Evolutionary conservation across 805 yeast species (phyloP).

Genomic region (Saccharomycopsis synnaedendra): DNA sequence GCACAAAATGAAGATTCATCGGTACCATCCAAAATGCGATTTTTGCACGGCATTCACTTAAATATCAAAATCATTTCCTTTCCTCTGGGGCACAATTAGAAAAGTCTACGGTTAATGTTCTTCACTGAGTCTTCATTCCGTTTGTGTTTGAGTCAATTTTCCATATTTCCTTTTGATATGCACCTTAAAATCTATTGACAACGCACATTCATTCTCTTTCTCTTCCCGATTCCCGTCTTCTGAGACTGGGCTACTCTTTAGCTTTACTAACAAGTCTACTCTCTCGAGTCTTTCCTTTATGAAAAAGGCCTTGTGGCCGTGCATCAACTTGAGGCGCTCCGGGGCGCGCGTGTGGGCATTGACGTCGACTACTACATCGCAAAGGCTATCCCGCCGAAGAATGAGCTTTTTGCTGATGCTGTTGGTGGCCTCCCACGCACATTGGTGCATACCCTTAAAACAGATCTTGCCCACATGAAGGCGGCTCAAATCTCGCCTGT

Average conservation of each 20-base stretch:
- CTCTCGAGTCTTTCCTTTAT: slow-evolving; percentile 11
- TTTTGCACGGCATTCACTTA: too few relatives aligned
- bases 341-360: slow-evolving; percentile 24
- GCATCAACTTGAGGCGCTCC: slow-evolving; percentile 2
- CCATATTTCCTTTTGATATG: too few relatives aligned
- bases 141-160: too few relatives aligned
- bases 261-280: background rate
- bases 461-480: slow-evolving; percentile 51
- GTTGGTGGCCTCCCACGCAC: slow-evolving; percentile 73
- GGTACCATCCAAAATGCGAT: too few relatives aligned
- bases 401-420: slow-evolving; percentile 63
- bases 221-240: background rate
- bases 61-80: too few relatives aligned
- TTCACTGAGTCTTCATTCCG: too few relatives aligned
- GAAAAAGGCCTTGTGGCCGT: slow-evolving; percentile 10
- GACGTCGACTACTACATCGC: slow-evolving; percentile 40
- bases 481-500: slow-evolving; percentile 63
- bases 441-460: slow-evolving; percentile 40
- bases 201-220: too few relatives aligned
- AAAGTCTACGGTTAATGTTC: too few relatives aligned
- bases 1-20: too few relatives aligned
- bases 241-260: background rate
- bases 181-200: too few relatives aligned
- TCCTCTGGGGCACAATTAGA: too few relatives aligned
- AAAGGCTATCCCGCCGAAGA: slow-evolving; percentile 42